phyloP scores from a whole-genome alignment of 768 basidiomycete species.

The Neoboletus magnificus region DNA sequence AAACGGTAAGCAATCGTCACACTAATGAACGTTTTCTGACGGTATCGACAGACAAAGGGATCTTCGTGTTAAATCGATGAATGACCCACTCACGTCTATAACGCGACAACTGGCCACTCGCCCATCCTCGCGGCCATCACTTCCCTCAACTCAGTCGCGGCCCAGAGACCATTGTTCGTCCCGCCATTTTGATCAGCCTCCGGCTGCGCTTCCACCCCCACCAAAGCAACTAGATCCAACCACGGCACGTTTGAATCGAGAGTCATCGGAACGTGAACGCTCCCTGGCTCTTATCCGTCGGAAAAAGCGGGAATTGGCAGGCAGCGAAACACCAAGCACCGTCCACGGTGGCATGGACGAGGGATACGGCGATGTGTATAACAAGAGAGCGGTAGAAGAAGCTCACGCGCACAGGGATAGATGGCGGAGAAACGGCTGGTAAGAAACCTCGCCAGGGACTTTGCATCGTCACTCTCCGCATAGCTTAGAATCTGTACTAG shows the following conservation, averaged over 20 bases:
- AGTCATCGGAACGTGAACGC: conserved; percentile 71
- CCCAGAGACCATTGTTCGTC: conserved; percentile 14
- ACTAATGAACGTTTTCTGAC: neutral
- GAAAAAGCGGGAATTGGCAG: conserved; percentile 60
- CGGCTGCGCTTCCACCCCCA: neutral
- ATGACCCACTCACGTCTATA: conserved; percentile 76
- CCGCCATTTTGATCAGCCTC: conserved; percentile 8
- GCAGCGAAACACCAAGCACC: conserved; percentile 69
- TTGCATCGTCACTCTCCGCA: neutral
- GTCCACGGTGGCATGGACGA: conserved; percentile 45
- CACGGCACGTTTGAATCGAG: conserved; percentile 62
- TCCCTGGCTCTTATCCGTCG: conserved; percentile 68
- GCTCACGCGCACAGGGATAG: conserved; percentile 52
- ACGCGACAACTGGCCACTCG: conserved; percentile 58
- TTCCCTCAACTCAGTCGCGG: conserved; percentile 13
- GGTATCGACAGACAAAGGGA: conserved; percentile 52
- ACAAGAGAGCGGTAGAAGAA: conserved; percentile 66
- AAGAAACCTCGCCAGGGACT: conserved; percentile 18
- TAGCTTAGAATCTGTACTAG: neutral
- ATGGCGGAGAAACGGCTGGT: conserved; percentile 28
- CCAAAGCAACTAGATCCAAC: conserved; percentile 40
- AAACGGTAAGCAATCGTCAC: conserved; percentile 31
- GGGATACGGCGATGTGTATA: conserved; percentile 70
- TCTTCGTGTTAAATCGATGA: conserved; percentile 53
- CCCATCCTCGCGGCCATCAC: conserved; percentile 11